Base-by-base conservation (phyloP, 176 grass and related monocot species). In the Phoenix roebelenii region DNA sequence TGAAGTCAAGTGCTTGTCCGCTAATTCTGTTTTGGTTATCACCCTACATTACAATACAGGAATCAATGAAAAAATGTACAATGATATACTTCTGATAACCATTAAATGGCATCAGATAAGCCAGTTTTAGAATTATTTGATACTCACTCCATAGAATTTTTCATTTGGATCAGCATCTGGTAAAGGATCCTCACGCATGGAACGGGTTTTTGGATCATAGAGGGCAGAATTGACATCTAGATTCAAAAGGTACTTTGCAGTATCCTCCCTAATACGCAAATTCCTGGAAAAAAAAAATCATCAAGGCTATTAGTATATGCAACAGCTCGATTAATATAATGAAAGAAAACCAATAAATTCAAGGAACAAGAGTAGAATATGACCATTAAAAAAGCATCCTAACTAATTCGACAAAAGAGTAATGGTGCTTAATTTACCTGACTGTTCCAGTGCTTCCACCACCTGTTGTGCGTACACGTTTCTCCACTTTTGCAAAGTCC, bases 381-480 rank as follows among this genome's bases (percentile, higher is more conserved):
- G n/a, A n/a, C 1, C 5, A 55, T 55, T n/a, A 20, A 5, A 55
- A 55, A 18, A 9, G 5, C 53, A 19, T 7, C 5, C 53, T 20
- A 22, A 23, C 6, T 5, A 4, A 22, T 57, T 32, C 30, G 1
- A 32, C 1, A 32, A 7, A 32, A 32, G 30, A 30, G 5, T 32
- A 32, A 22, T 57, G 22, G 4, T 57, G 10, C n/a, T 65, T 51
- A 16, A 73, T 23, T 26, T 66, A 89, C 85, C 90, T 96, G 12
- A 97, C 87, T 66, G 92, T 97, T 77, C 87, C 92, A 17, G 92
- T 97, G 76, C 92, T 97, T 66, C 92, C 92, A 85, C 87, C 92
- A n/a, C 92, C 87, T 6, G 87, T 97, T 50, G 92, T 97, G 59
- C 87, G 80, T 20, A 97, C 92, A 79, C 87, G 78, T 59, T 97